These are phyloP conservation scores for Diplodia scrobiculata DNA, from an alignment of 2,329 filamentous ascomycete species.

Conservation along the genomic window DNA sequence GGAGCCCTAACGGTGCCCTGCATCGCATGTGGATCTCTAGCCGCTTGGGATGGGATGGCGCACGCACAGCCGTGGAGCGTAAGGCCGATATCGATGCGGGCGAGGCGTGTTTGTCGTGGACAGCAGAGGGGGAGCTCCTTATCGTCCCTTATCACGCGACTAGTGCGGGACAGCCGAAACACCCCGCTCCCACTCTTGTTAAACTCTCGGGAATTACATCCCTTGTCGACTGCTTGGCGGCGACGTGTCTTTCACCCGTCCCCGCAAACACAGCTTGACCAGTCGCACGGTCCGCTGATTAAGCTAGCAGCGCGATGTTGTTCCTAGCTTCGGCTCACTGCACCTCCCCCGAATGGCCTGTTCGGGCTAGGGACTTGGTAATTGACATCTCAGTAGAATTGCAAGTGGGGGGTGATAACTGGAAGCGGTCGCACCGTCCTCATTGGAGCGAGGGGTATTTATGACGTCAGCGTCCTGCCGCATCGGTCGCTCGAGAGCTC, in stretches of 20 bases:
- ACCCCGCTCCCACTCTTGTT: constrained; percentile 17
- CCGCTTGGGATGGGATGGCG: not conserved
- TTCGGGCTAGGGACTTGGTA: not conserved
- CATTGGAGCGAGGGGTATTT: not conserved
- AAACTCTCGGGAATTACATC: not conserved
- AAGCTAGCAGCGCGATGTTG: not conserved
- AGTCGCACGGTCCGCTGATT: not conserved
- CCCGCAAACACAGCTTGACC: not conserved
- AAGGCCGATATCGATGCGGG: constrained; percentile 11
- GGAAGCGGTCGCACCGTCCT: not conserved
- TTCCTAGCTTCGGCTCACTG: not conserved
- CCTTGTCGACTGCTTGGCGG: not conserved
- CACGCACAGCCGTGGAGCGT: not conserved
- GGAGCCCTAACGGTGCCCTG: not conserved
- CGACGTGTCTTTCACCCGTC: not conserved
- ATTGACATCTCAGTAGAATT: not conserved
- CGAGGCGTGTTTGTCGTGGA: not conserved
- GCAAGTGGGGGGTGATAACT: not conserved
- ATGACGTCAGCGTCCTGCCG: not conserved
- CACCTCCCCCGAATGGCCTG: not conserved
- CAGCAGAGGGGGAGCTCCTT: not conserved
- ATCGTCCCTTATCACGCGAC: constrained; percentile 3
- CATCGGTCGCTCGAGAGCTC: constrained; percentile 1
- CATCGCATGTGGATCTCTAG: not conserved
- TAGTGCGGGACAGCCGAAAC: not conserved